Base-by-base conservation (phyloP, 352 stramenopile genomes). In the Phytopythium ostracodes region DNA sequence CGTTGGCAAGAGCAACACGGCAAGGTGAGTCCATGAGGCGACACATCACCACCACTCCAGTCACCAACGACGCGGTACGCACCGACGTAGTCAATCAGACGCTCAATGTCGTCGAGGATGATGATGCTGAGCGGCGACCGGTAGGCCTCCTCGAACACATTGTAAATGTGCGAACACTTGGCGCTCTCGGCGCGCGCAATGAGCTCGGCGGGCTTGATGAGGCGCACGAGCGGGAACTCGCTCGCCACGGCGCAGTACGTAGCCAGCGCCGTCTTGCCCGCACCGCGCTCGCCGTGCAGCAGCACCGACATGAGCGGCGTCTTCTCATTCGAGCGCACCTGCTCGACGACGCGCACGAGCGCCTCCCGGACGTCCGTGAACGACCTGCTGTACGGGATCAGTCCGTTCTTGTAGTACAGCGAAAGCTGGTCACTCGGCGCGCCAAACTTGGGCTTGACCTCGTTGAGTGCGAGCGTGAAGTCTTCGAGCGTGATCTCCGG, bases 31-130 rank as follows among this genome's bases (percentile, higher is more conserved):
- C 7, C 29, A 33, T 33, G 29, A 3, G 29, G 29, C 29, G 29
- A 33, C 29, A 33, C 7, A 33, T 56, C 29, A 62, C 10, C n/a
- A 24, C 15, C 11, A 17, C n/a, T n/a, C n/a, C n/a, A 47, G 7
- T 24, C 22, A 60, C 2, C 43, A n/a, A 54, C 17, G 18, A 42
- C 29, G 29, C 29, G 51, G 50, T 40, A 14, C 81, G 59, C 65
- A 90, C 84, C 86, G 68, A 93, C 86, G 56, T 93, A 99, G 71
- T 99, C 97, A 73, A 99, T 98, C 43, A 99, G 86, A 20, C 98
- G 92, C 79, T 99, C 98, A 65, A 99, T 97, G 74, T 99, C 97
- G 77, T 99, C 98, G 49, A 99, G 91, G 62, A 99, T 97, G 76
- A 99, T 99, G 63, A 99, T 92, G 24, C 96, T 98, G 14, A 99